A percentile compares a stretch with the other conserved stretches of the same genome.
These are phyloP conservation scores for Reticulascus tulasneorum DNA, from an alignment of 2,329 filamentous ascomycete species.

Conservation along the genomic window DNA sequence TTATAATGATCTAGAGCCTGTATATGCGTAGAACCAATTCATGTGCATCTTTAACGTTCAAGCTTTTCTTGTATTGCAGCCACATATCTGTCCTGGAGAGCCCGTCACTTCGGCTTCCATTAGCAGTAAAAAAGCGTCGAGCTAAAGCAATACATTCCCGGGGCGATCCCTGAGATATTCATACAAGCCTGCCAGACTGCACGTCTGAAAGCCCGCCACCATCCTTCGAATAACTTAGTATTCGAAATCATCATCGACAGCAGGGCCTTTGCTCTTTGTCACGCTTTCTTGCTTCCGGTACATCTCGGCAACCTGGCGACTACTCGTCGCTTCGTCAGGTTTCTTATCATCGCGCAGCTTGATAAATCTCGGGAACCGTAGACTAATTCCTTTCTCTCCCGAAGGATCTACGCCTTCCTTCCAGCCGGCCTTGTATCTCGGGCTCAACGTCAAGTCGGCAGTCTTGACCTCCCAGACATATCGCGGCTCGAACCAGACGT, in stretches of 20 bases:
- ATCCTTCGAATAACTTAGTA: constrained; percentile 61
- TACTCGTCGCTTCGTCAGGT: constrained; percentile 81
- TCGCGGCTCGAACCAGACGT: constrained; percentile 96
- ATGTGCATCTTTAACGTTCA: no score
- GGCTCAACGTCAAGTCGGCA: constrained; percentile 88
- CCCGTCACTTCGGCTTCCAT: no score
- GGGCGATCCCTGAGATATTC: no score
- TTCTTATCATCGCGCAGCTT: constrained; percentile 94
- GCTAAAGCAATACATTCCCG: no score
- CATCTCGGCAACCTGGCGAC: constrained; percentile 89
- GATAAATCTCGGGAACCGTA: constrained; percentile 92
- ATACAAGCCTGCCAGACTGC: no score
- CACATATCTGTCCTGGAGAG: no score
- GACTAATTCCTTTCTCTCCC: constrained; percentile 74
- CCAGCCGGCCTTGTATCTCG: constrained; percentile 86
- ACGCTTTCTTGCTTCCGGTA: constrained; percentile 93
- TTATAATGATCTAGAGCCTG: constrained; percentile 10
- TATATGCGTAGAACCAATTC: no score
- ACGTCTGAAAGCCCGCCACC: no score
- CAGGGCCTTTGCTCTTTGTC: constrained; percentile 76
- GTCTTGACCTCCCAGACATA: constrained; percentile 98
- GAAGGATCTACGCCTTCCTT: constrained; percentile 71
- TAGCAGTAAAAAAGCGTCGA: no score
- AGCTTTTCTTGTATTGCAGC: no score
- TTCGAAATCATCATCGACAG: constrained; percentile 96